Conservation (phyloP, 352 stramenopile genomes). For the Lagenidium giganteum region DNA sequence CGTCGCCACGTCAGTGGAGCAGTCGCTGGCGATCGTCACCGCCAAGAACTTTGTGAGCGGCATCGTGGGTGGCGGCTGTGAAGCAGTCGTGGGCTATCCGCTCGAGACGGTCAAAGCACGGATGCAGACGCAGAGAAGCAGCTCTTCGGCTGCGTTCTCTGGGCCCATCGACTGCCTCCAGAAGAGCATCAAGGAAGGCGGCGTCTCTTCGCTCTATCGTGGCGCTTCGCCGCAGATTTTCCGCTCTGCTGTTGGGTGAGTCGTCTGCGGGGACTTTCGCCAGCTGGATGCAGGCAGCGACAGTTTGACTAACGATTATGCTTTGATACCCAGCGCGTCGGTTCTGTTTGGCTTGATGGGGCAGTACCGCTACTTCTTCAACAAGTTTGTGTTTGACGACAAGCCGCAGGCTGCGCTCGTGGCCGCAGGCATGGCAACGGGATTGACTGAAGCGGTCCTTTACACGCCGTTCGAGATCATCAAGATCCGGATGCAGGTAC, state of each 20-base stretch:
- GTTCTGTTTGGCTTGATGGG: constrained; percentile 71
- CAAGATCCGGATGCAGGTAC: constrained; percentile 64
- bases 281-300: constrained; percentile 4
- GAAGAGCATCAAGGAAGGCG: constrained; percentile 49
- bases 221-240: constrained; percentile 66
- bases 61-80: constrained; percentile 46
- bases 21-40: constrained; percentile 43
- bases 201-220: constrained; percentile 54
- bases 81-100: constrained; percentile 58
- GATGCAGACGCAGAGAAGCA: constrained; percentile 54
- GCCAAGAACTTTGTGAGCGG: constrained; percentile 63
- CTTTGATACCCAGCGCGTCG: constrained; percentile 26
- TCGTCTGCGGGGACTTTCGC: constrained; percentile 1
- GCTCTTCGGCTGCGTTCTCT: constrained; percentile 20
- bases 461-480: constrained; percentile 76
- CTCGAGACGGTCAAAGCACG: constrained; percentile 66
- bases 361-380: constrained; percentile 69
- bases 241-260: constrained; percentile 55
- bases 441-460: constrained; percentile 53
- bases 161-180: constrained; percentile 47
- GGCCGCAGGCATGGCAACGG: constrained; percentile 48
- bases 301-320: background rate
- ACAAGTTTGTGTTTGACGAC: constrained; percentile 47
- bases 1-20: too few species aligned
- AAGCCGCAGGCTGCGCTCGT: constrained; percentile 47